phyloP scores from a whole-genome alignment of 1,139 yeast species.

The Suhomyces bolitotheri region DNA sequence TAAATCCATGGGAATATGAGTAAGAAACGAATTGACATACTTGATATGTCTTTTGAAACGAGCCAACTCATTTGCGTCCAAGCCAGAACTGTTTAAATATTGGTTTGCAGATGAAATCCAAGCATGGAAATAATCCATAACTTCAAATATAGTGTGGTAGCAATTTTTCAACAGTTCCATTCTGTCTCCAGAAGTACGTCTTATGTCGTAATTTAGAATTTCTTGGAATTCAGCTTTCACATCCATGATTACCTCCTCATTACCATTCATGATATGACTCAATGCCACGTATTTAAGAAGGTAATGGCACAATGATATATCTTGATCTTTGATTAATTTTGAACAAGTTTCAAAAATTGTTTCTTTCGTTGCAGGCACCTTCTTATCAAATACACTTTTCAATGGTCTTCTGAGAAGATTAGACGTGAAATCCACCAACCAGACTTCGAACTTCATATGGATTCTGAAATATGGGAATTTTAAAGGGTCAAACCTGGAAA shows the following conservation, averaged over 20 bases:
- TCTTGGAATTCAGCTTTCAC: constrained; percentile 58
- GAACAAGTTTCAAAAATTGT: constrained; percentile 66
- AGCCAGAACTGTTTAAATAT: constrained; percentile 24
- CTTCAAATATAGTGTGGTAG: constrained; percentile 71
- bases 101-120: constrained; percentile 57
- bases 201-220: constrained; percentile 53
- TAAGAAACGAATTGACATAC: constrained; percentile 48
- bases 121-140: constrained; percentile 80
- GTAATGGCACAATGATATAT: constrained; percentile 65
- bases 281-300: constrained; percentile 79
- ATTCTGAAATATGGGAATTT: constrained; percentile 36
- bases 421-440: constrained; percentile 73
- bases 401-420: constrained; percentile 56
- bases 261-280: constrained; percentile 60
- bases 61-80: constrained; percentile 21
- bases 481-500: constrained; percentile 39
- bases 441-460: constrained; percentile 44
- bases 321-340: constrained; percentile 70
- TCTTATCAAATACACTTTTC: constrained; percentile 14
- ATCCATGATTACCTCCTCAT: constrained; percentile 43
- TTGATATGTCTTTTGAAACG: constrained; percentile 32
- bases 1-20: constrained; percentile 60
- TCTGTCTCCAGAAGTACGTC: constrained; percentile 47
- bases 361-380: constrained; percentile 18
- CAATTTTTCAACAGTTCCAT: constrained; percentile 61